Evolutionary conservation across 176 grass and related monocot species (phyloP).

Genomic region (Oryza longistaminata): DNA sequence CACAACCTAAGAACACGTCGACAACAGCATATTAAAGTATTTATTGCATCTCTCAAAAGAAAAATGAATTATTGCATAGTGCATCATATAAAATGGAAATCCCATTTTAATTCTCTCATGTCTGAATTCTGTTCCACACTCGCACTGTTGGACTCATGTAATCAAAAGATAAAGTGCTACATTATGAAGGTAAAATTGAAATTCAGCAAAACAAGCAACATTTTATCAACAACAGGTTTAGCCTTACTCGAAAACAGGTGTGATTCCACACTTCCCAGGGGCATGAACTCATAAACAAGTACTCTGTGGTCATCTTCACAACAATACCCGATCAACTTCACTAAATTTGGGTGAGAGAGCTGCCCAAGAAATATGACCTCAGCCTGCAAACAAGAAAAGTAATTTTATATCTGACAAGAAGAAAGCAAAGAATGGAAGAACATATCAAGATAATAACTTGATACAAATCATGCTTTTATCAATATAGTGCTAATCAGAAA

Average conservation of each 20-base stretch:
- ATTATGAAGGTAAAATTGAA: neutral
- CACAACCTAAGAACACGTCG: neutral
- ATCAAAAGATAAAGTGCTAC: neutral
- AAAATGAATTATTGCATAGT: neutral
- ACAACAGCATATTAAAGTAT: neutral
- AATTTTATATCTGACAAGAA: constrained; percentile 3
- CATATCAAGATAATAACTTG: neutral
- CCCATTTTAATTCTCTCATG: neutral
- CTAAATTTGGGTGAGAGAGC: constrained; percentile 86
- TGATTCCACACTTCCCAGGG: constrained; percentile 70
- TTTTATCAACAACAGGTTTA: neutral
- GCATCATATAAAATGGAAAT: neutral
- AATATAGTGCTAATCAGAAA: constrained; percentile 14
- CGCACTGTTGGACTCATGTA: neutral
- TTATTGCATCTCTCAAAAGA: no score
- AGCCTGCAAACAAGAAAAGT: constrained; percentile 41
- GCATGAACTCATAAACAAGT: constrained; percentile 84
- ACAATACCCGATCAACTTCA: constrained; percentile 77
- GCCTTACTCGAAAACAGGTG: constrained; percentile 73
- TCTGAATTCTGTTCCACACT: neutral
- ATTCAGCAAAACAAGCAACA: neutral
- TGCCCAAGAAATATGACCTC: constrained; percentile 88
- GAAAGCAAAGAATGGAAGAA: neutral
- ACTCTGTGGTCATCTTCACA: constrained; percentile 71
- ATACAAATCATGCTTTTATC: neutral